Percentiles rank a stretch among this genome's conserved stretches.
Conservation (phyloP, 176 grass and related monocot genomes). For the Oryza officinalis region DNA sequence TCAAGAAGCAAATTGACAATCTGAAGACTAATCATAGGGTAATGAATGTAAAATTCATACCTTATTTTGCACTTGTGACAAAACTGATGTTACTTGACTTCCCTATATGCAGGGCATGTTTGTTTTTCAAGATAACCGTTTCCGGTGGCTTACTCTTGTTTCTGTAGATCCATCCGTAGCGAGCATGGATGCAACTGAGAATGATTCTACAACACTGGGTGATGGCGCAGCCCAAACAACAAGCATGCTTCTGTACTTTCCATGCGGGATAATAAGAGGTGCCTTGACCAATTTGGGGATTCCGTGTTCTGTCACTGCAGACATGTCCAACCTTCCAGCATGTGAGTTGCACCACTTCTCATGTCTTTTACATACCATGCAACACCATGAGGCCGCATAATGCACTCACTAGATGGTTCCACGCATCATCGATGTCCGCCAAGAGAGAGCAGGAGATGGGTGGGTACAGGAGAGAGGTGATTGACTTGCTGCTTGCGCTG, state of each 20-base stretch:
- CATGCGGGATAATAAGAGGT: constrained; percentile 92
- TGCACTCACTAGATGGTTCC: too few species aligned
- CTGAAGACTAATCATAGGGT: constrained; percentile 98
- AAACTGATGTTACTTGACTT: constrained; percentile 33
- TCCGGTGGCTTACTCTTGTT: constrained; percentile 82
- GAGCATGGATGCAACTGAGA: constrained; percentile 51
- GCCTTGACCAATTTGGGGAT: constrained; percentile 91
- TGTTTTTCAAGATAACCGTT: constrained; percentile 90
- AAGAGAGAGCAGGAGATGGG: too few species aligned
- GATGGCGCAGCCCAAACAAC: constrained; percentile 62
- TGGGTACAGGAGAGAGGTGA: too few species aligned
- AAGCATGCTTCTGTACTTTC: constrained; percentile 91
- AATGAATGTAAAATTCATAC: constrained; percentile 32
- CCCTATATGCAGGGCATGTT: constrained; percentile 74
- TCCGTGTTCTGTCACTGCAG: constrained; percentile 25
- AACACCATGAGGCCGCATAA: too few species aligned
- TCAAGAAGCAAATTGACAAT: constrained; percentile 98
- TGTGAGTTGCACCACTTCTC: constrained; percentile 56
- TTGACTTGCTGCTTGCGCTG: too few species aligned
- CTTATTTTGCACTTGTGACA: background rate
- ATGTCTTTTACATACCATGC: background rate
- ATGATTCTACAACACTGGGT: constrained; percentile 52
- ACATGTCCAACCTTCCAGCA: constrained; percentile 79
- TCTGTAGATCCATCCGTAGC: constrained; percentile 65
- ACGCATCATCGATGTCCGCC: too few species aligned